Evolutionary conservation across 495 filamentous ascomycete genomes (phyloP).

Genomic region (Massariosphaeria phaeospora): DNA sequence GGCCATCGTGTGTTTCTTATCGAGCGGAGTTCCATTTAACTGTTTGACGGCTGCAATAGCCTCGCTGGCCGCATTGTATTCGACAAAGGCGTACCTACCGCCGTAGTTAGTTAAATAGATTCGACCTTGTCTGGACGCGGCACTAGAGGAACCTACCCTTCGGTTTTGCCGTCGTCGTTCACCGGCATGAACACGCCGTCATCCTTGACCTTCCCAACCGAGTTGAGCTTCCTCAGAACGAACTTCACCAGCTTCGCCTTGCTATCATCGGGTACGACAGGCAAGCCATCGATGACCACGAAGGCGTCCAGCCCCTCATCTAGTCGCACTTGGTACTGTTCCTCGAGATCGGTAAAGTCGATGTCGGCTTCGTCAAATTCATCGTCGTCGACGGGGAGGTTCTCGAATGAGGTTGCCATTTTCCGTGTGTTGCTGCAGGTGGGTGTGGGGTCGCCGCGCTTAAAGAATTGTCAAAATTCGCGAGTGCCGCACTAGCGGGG

Average conservation of each 20-base stretch:
- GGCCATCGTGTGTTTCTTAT: slow-evolving; percentile 89
- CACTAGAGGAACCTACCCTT: slow-evolving; percentile 61
- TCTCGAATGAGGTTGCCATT: slow-evolving; percentile 72
- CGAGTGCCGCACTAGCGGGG: slow-evolving; percentile 2
- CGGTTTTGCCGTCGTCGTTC: slow-evolving; percentile 70
- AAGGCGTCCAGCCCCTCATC: slow-evolving; percentile 95
- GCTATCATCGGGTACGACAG: slow-evolving; percentile 74
- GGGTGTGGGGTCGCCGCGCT: background rate
- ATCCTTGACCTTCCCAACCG: slow-evolving; percentile 76
- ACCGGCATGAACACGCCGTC: slow-evolving; percentile 91
- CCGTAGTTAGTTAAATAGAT: slow-evolving; percentile 3
- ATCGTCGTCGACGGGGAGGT: slow-evolving; percentile 66
- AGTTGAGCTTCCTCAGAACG: slow-evolving; percentile 80
- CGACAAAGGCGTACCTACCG: slow-evolving; percentile 67
- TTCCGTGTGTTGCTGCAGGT: slow-evolving; percentile 15
- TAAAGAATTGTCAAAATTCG: slow-evolving; percentile 7
- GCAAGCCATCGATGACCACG: slow-evolving; percentile 89
- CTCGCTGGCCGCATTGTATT: slow-evolving; percentile 89
- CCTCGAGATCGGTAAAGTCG: slow-evolving; percentile 87
- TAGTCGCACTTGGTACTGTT: slow-evolving; percentile 89
- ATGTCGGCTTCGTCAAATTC: slow-evolving; percentile 81
- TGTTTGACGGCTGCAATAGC: slow-evolving; percentile 80
- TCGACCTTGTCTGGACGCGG: background rate
- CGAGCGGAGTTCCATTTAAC: slow-evolving; percentile 75
- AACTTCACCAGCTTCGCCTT: slow-evolving; percentile 91